Conservation (phyloP, 148 eudicot species). For the Fagopyrum homotropicum region DNA sequence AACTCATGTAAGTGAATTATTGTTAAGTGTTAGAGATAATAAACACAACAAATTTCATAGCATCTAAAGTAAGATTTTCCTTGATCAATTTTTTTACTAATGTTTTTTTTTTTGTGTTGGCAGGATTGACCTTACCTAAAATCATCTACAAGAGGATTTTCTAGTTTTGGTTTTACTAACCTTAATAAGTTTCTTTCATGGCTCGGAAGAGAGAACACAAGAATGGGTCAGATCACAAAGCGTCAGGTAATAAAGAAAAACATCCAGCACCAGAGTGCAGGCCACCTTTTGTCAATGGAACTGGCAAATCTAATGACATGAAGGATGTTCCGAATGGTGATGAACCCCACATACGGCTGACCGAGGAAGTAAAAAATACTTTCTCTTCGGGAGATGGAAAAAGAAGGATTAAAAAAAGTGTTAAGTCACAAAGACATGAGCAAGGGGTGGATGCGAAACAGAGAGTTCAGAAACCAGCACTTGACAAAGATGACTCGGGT, state of each 20-base stretch:
- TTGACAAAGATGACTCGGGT: conserved; percentile 17
- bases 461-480: conserved; percentile 21
- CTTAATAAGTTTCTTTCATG: conserved; percentile 27
- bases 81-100: not conserved
- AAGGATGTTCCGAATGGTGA: conserved; percentile 37
- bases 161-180: not conserved
- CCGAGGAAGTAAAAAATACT: conserved; percentile 23
- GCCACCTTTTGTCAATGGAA: conserved; percentile 26
- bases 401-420: conserved; percentile 46
- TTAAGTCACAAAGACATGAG: conserved; percentile 27
- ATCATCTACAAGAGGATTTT: not conserved
- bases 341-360: conserved; percentile 20
- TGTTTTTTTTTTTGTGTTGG: conserved; percentile 1
- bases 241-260: conserved; percentile 44
- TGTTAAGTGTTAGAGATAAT: not conserved
- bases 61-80: not conserved
- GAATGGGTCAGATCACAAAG: conserved; percentile 44
- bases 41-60: not conserved
- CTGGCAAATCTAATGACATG: conserved; percentile 21
- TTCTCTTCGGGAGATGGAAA: conserved; percentile 39
- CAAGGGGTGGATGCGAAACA: conserved; percentile 22
- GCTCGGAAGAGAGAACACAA: conserved; percentile 76
- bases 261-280: conserved; percentile 34
- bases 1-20: not conserved
- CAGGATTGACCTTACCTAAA: not conserved